phyloP scores from a whole-genome alignment of 1,139 yeast species.

The Geotrichum phurueaensis region DNA sequence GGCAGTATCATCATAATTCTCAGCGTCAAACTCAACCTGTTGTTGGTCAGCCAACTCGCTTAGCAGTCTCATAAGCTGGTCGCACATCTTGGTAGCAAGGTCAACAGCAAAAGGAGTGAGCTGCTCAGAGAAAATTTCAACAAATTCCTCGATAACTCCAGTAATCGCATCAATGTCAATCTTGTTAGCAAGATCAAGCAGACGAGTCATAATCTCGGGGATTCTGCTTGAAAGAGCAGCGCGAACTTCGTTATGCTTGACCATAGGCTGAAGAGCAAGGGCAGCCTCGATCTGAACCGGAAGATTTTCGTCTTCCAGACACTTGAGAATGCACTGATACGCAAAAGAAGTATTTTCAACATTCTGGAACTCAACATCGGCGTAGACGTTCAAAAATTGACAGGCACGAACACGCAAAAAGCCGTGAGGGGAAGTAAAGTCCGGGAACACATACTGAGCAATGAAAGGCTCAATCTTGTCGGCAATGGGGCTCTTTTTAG shows the following conservation, averaged over 20 bases:
- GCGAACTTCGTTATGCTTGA: conserved; percentile 58
- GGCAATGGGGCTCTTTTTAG: conserved; percentile 53
- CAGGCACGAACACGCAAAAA: conserved; percentile 81
- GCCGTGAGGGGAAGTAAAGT: conserved; percentile 57
- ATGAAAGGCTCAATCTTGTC: conserved; percentile 67
- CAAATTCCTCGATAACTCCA: conserved; percentile 93
- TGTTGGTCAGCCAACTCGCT: conserved; percentile 54
- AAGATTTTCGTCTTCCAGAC: conserved; percentile 52
- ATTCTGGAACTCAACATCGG: conserved; percentile 54
- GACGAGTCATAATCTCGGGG: conserved; percentile 74
- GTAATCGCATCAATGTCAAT: conserved; percentile 84
- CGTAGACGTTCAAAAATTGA: conserved; percentile 65
- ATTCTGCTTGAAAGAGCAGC: conserved; percentile 63
- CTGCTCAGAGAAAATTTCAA: conserved; percentile 80
- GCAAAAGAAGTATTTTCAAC: conserved; percentile 47
- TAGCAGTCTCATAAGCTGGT: conserved; percentile 72
- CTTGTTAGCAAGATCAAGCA: conserved; percentile 68
- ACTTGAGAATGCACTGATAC: conserved; percentile 61
- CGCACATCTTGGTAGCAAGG: conserved; percentile 69
- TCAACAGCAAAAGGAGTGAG: conserved; percentile 91
- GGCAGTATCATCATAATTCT: conserved; percentile 40
- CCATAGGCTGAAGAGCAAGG: conserved; percentile 74
- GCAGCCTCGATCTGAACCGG: conserved; percentile 86
- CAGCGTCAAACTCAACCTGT: conserved; percentile 28
- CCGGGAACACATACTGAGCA: conserved; percentile 61